Evolutionary conservation across 140 eudicot species (phyloP).

Genomic region (Bidens hawaiensis): DNA sequence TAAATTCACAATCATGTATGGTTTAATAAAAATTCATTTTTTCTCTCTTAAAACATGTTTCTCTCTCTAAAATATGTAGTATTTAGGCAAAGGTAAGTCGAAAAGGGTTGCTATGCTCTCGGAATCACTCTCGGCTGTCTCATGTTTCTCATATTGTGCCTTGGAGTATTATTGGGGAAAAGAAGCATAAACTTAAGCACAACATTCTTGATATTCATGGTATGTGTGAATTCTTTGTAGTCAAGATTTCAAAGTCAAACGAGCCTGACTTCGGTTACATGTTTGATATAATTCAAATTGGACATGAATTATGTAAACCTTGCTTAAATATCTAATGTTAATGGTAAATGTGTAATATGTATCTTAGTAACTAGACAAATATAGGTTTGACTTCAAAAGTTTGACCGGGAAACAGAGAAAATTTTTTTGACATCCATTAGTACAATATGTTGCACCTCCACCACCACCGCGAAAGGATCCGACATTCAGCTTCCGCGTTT

Average conservation of each 20-base stretch:
- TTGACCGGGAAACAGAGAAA: background rate
- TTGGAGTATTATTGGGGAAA: constrained; percentile 50
- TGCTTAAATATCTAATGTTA: background rate
- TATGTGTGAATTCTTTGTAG: constrained; percentile 15
- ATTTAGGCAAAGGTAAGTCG: constrained; percentile 54
- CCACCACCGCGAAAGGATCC: no score
- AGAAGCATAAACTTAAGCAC: constrained; percentile 48
- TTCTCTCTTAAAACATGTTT: constrained; percentile 1
- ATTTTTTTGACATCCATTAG: background rate
- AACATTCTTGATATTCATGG: constrained; percentile 55
- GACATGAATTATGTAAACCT: background rate
- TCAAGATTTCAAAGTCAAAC: constrained; percentile 10
- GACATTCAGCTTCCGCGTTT: no score
- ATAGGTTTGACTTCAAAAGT: no score
- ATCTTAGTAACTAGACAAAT: background rate
- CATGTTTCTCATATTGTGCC: constrained; percentile 30
- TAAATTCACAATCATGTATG: constrained; percentile 56
- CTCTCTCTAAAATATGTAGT: background rate
- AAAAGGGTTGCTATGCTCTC: constrained; percentile 67
- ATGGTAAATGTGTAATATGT: background rate
- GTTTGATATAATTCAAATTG: background rate
- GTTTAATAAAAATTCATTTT: background rate
- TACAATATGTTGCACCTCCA: no score
- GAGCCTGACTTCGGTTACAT: background rate
- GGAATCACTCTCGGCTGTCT: constrained; percentile 70